Evolutionary conservation across 2,329 filamentous ascomycete species (phyloP), one percentile per base, ranked within the genome.

Genomic region (Metarhizium anisopliae): DNA sequence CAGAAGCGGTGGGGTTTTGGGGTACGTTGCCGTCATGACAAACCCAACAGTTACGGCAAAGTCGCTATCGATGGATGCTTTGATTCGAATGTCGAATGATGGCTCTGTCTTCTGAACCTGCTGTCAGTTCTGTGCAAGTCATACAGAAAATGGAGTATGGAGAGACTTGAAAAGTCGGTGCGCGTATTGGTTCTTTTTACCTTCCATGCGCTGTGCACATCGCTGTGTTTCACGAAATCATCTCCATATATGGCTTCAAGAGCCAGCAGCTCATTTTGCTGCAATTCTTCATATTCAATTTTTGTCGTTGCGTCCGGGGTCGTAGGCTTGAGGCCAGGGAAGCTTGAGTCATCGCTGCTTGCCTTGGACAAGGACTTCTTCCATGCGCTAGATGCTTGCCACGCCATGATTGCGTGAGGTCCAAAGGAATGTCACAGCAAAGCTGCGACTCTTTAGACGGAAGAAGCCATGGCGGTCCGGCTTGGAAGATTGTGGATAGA

Each of bases 171-270:
- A 40, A 29, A 52, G 30, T 18, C 25, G 42, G 49, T 45, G 20
- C 16, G 42, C 6, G 42, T 49, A 50, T 71, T 38, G 42, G 55
- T 42, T 50, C 35, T 8, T 50, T 77, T 66, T 78, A 90, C 88
- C 78, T 95, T 91, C 93, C 93, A 97, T 45, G 91, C 92, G 62
- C 83, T 80, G 58, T 84, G 82, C 57, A 81, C 81, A 52, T 82
- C 81, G 65, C 86, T 82, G 64, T 90, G 82, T 67, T 87, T 84
- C 63, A 87, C 79, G 66, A 90, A 96, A 67, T 96, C 92, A 58
- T 95, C 90, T 62, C 86, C 87, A 67, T 94, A 97, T 52, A 97
- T 95, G 47, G 93, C 89, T 64, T 87, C 81, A 57, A 97, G 78
- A 49, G 85, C 93, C 67, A 94, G 82, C 56, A 95, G 79, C 74